Percentiles rank a stretch among this genome's conserved stretches.
Conservation (phyloP, 2,329 filamentous ascomycete species). For the Talaromyces piceae region DNA sequence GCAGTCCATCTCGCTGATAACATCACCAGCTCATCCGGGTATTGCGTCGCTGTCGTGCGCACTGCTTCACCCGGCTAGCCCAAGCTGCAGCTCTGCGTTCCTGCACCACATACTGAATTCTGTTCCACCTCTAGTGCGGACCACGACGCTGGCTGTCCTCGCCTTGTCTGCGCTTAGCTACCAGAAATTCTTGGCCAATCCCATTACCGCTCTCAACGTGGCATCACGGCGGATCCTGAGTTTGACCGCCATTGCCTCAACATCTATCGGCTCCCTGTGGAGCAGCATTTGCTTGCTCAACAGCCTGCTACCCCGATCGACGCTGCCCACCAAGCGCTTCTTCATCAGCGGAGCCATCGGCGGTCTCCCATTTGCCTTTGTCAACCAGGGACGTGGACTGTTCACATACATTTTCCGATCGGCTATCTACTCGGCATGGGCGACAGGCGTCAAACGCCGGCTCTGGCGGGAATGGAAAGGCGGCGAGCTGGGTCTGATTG, state of each 20-base stretch:
- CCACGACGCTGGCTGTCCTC: conserved; percentile 62
- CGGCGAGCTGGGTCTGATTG: conserved; percentile 79
- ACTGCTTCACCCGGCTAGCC: conserved; percentile 76
- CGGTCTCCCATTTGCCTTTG: conserved; percentile 70
- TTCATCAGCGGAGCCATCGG: conserved; percentile 82
- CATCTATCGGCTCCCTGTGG: conserved; percentile 81
- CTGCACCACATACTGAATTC: conserved; percentile 79
- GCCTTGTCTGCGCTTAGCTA: conserved; percentile 61
- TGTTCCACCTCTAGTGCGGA: conserved; percentile 69
- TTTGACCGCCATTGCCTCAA: conserved; percentile 69
- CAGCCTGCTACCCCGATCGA: conserved; percentile 61
- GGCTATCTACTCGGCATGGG: conserved; percentile 81
- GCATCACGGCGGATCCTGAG: conserved; percentile 64
- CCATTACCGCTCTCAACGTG: conserved; percentile 57
- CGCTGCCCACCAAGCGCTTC: conserved; percentile 77
- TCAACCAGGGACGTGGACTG: conserved; percentile 50
- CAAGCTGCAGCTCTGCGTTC: conserved; percentile 80
- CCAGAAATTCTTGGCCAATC: conserved; percentile 60
- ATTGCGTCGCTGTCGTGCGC: conserved; percentile 83
- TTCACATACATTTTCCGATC: conserved; percentile 73
- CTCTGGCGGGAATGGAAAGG: conserved; percentile 79
- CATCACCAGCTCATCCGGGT: conserved; percentile 75
- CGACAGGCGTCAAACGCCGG: conserved; percentile 82
- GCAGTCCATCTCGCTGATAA: conserved; percentile 68
- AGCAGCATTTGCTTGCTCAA: conserved; percentile 86